A percentile compares a stretch with the other conserved stretches of the same genome.
Conservation (phyloP, 257 asterid species). For the Dorcoceras hygrometricum region DNA sequence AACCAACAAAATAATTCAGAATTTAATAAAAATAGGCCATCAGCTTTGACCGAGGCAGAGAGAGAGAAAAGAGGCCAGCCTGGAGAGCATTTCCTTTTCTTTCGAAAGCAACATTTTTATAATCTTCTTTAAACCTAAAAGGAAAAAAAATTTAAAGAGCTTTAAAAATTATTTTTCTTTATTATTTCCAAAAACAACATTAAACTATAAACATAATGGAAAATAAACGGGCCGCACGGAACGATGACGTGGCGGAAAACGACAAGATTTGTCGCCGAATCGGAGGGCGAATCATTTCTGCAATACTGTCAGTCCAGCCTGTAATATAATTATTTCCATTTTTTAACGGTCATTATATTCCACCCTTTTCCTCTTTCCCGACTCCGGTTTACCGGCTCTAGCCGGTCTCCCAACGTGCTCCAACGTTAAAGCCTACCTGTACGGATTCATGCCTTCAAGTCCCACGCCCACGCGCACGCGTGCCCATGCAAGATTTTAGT, state of each 20-base stretch:
- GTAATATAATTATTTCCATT: constrained; percentile 27
- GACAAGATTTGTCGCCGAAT: constrained; percentile 90
- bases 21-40: neutral
- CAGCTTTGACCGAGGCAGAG: constrained; percentile 47
- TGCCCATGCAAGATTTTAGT: neutral
- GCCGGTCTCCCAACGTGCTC: constrained; percentile 26
- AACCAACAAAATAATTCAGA: neutral
- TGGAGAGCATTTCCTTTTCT: constrained; percentile 65
- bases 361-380: neutral
- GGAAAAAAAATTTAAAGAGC: too few species aligned
- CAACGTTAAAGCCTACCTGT: constrained; percentile 30
- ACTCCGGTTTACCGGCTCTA: constrained; percentile 17
- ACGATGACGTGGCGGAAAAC: constrained; percentile 59
- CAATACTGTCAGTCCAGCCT: constrained; percentile 76
- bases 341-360: constrained; percentile 2
- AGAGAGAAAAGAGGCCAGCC: constrained; percentile 42
- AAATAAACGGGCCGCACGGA: constrained; percentile 72
- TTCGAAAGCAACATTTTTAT: constrained; percentile 29
- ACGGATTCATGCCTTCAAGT: constrained; percentile 33
- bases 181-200: neutral
- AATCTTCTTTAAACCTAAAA: neutral
- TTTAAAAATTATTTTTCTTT: neutral
- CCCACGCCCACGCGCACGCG: neutral
- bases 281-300: constrained; percentile 78
- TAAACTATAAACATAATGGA: neutral